Base-by-base conservation (phyloP, 306 rosid species). In the Acmispon strigosus region DNA sequence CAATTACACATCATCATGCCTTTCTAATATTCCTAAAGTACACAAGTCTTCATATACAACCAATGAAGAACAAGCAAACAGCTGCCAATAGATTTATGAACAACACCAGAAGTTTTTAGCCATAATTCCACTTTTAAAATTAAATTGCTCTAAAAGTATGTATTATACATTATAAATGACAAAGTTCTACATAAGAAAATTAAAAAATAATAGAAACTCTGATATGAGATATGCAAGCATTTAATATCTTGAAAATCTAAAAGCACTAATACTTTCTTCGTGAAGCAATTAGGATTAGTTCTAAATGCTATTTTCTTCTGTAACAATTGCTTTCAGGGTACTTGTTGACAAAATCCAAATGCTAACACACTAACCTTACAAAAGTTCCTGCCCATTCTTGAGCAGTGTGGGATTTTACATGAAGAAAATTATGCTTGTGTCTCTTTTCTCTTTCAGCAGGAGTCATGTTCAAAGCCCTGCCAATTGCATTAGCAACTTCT, bases 351-450 rank as follows among this genome's bases (percentile, higher is more conserved):
- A n/a, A 72, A 53, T 27, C 32, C 4, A 27, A 27, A 27, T 27
- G 3, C 32, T 27, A 27, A 27, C 4, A 27, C 59, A 24, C 14
- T 69, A 18, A 93, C 98, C 98, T 94, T 45, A 94, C 90, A 73
- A 94, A 94, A 63, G 97, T 94, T 83, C 94, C 98, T 59, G 98
- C 98, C 98, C 98, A 94, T 84, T 94, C 98, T 58, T 86, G 97
- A 19, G 98, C 90, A 4, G 97, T 94, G 76, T 94, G 98, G 83
- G 96, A 81, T 43, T 86, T 90, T 41, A 94, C 98, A 48, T 94
- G 96, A 90, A 81, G 84, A 79, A 90, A 94, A 76, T 94, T 94
- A 79, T 85, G 86, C 58, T 84, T 94, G 77, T 94, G 98, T 43
- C 98, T 80, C 72, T 91, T 94, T 72, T 94, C 96, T 84, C 97